phyloP scores from a whole-genome alignment of 768 basidiomycete species.

The Astraeus odoratus region DNA sequence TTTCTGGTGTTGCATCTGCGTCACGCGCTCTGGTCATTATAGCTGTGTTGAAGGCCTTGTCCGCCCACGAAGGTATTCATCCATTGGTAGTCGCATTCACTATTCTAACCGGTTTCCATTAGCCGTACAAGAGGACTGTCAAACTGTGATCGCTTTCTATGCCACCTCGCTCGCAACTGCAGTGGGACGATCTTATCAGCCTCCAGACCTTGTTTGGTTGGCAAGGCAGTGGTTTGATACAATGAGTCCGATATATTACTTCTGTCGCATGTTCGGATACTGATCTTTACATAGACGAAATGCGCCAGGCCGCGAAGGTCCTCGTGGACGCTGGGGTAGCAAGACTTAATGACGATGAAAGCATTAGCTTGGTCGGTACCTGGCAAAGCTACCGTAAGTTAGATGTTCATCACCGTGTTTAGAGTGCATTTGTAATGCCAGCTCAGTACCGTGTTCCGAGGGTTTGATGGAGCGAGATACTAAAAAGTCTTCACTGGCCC shows the following conservation, averaged over 20 bases:
- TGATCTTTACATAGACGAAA: slow-evolving; percentile 43
- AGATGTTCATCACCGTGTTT: not conserved
- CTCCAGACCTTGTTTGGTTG: slow-evolving; percentile 67
- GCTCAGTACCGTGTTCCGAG: slow-evolving; percentile 49
- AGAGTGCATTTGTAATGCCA: slow-evolving; percentile 6
- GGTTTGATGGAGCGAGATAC: slow-evolving; percentile 48
- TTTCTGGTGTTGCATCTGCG: slow-evolving; percentile 67
- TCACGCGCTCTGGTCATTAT: slow-evolving; percentile 61
- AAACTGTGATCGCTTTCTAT: slow-evolving; percentile 76
- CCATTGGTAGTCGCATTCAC: not conserved
- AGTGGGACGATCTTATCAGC: slow-evolving; percentile 54
- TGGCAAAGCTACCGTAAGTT: slow-evolving; percentile 60
- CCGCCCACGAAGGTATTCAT: slow-evolving; percentile 61
- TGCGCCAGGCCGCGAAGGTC: slow-evolving; percentile 68
- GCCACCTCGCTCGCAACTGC: slow-evolving; percentile 57
- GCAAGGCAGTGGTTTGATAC: slow-evolving; percentile 72
- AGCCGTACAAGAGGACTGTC: slow-evolving; percentile 67
- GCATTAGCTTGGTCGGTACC: slow-evolving; percentile 47
- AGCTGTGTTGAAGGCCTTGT: slow-evolving; percentile 60
- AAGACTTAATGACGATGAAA: slow-evolving; percentile 61
- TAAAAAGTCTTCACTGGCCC: slow-evolving; percentile 53
- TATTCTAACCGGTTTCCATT: slow-evolving; percentile 1
- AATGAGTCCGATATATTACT: slow-evolving; percentile 39
- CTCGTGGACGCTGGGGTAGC: slow-evolving; percentile 74
- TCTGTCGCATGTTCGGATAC: not conserved